Evolutionary conservation across 2,329 filamentous ascomycete species (phyloP), one percentile per base, ranked within the genome.

Genomic region (Alternaria triticina): DNA sequence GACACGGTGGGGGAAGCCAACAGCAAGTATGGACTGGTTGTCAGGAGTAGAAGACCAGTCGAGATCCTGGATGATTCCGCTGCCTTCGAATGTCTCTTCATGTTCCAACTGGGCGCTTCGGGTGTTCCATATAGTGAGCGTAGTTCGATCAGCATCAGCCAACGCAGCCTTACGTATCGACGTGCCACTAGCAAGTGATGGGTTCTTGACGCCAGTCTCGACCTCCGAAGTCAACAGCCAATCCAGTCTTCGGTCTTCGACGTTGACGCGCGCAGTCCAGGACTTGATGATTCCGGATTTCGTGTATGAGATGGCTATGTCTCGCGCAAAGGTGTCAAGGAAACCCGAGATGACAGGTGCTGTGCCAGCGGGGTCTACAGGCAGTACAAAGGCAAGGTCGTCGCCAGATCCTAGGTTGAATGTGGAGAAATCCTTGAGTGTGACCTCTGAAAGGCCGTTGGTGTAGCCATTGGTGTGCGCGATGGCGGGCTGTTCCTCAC

Each of bases 1-100:
- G 6, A 97, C 90, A 60, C 91, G 89, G 68, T 94, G 92, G n/a
- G 91, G 90, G 74, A 97, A 97, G 0, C 94, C 94, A n/a, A 97
- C 92, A 1, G 94, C 93, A 20, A 97, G 84, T 59, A 97, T 94
- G 1, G 92, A 95, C 74, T 97, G 93, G 52, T 89, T 89, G 77
- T 97, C 93, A 0, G 93, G 93, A 0, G 94, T 97, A 4, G 92
- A 95, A 1, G 94, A 95, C 95, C 95, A 97, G 78, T 97, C 94
- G 12, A 97, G 86, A 78, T 97, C 94, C 66, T 91, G 89, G 44
- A 97, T 93, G 6, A 86, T 87, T 71, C 96, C 91, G 63, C 91
- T 86, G 12, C 86, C 85, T 67, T 90, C 86, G 67, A 94, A 96
- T 28, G 88, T 86, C 71, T 95, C 88, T 65, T 92, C 87, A 74